Evolutionary conservation across 805 yeast genomes (phyloP).

Genomic region (Kodamaea nitidulidarum): DNA sequence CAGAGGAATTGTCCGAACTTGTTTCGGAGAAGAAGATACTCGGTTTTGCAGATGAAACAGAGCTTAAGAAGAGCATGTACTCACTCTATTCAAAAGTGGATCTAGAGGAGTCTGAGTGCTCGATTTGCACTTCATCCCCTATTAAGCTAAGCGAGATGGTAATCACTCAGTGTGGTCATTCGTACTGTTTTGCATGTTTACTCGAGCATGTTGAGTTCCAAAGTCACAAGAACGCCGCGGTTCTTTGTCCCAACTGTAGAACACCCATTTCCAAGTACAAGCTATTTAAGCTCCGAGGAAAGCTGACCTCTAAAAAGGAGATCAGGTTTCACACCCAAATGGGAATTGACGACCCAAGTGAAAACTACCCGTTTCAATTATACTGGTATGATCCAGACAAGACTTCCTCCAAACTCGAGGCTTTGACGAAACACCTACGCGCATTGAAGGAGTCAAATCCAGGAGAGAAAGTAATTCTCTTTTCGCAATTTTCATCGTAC

Average conservation of each 20-base stretch:
- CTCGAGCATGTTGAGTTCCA: slow-evolving; percentile 73
- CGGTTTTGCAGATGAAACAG: slow-evolving; percentile 20
- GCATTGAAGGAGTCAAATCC: slow-evolving; percentile 51
- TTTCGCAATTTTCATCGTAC: slow-evolving; percentile 85
- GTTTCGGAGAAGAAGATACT: slow-evolving; percentile 11
- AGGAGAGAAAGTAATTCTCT: slow-evolving; percentile 76
- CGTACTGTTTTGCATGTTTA: slow-evolving; percentile 71
- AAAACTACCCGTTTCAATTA: slow-evolving; percentile 27
- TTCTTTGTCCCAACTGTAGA: slow-evolving; percentile 79
- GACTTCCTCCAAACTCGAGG: slow-evolving; percentile 70
- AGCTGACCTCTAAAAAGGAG: slow-evolving; percentile 21
- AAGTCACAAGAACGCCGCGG: slow-evolving; percentile 37
- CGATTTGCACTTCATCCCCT: slow-evolving; percentile 75
- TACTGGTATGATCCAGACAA: slow-evolving; percentile 47
- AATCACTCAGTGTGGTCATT: slow-evolving; percentile 76
- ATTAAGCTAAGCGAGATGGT: slow-evolving; percentile 51
- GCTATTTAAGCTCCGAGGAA: slow-evolving; percentile 41
- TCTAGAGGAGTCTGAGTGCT: slow-evolving; percentile 61
- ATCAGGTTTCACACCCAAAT: slow-evolving; percentile 28
- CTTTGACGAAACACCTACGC: slow-evolving; percentile 58
- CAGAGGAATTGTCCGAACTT: slow-evolving; percentile 4
- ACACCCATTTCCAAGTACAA: slow-evolving; percentile 45
- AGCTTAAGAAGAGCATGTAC: slow-evolving; percentile 21
- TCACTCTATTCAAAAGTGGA: slow-evolving; percentile 26
- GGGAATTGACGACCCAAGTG: slow-evolving; percentile 18